Conservation (phyloP, 257 asterid species). For the Fraxinus anomala region DNA sequence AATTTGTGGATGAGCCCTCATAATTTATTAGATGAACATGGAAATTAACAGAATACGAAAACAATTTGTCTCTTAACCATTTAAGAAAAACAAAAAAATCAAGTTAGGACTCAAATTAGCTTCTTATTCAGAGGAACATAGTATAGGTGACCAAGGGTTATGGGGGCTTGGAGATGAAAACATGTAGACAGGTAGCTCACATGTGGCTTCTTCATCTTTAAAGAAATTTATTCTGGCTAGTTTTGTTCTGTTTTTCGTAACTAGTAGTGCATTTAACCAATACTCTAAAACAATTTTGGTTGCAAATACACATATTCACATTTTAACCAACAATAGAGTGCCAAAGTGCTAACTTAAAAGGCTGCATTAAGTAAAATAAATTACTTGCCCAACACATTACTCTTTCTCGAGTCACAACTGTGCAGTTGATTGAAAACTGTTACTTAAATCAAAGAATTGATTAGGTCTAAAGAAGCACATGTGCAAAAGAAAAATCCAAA, state of each 20-base stretch:
- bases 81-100: not conserved
- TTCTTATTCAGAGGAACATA: not conserved
- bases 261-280: not conserved
- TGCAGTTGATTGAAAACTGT: not conserved
- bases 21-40: not conserved
- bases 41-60: not conserved
- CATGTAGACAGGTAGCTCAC: not conserved
- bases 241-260: not conserved
- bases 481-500: not conserved
- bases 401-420: not conserved
- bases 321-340: not conserved
- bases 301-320: not conserved
- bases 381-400: not conserved
- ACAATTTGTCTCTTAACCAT: not conserved
- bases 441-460: constrained; percentile 1
- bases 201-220: not conserved
- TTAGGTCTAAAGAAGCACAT: too few relatives aligned
- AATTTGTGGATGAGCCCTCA: not conserved
- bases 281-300: not conserved
- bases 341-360: not conserved
- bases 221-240: not conserved
- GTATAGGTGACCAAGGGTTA: not conserved
- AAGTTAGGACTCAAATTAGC: not conserved
- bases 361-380: not conserved
- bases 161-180: not conserved